Percentiles rank a stretch among this genome's conserved stretches.
These are phyloP conservation scores for Clohesyomyces aquaticus DNA, from an alignment of 495 filamentous ascomycete genomes.

Conservation along the genomic window DNA sequence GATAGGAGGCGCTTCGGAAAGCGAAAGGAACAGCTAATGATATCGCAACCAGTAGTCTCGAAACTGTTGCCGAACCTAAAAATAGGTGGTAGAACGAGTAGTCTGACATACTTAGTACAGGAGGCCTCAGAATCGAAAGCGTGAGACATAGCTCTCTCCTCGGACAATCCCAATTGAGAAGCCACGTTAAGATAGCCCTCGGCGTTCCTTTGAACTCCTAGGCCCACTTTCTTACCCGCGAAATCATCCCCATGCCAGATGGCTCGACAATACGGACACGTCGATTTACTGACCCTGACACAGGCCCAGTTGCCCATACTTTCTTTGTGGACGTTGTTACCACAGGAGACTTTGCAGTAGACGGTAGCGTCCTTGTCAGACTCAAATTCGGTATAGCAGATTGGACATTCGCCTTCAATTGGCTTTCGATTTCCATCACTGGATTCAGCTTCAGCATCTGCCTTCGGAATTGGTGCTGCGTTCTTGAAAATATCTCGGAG, in stretches of 20 bases:
- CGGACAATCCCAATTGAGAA: slow-evolving; percentile 62
- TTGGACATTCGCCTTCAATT: slow-evolving; percentile 75
- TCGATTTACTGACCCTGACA: slow-evolving; percentile 58
- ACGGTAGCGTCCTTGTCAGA: slow-evolving; percentile 60
- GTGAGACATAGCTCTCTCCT: no score
- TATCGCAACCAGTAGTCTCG: no score
- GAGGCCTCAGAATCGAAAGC: no score
- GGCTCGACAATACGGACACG: slow-evolving; percentile 70
- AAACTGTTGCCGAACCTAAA: no score
- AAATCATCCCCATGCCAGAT: slow-evolving; percentile 59
- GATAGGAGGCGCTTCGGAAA: no score
- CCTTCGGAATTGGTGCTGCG: slow-evolving; percentile 54
- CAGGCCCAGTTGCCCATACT: slow-evolving; percentile 75
- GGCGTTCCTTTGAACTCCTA: slow-evolving; percentile 43
- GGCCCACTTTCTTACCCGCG: slow-evolving; percentile 52
- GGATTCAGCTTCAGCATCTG: slow-evolving; percentile 38
- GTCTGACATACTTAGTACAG: no score
- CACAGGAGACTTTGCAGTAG: slow-evolving; percentile 74
- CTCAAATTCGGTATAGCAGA: slow-evolving; percentile 74
- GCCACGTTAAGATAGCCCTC: slow-evolving; percentile 74
- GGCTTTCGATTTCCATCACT: slow-evolving; percentile 60
- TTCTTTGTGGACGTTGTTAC: slow-evolving; percentile 74
- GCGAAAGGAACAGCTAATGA: no score
- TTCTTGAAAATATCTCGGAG: slow-evolving; percentile 62
- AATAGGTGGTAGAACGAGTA: no score